These are phyloP conservation scores for Warburgia ugandensis DNA, from an alignment of 164 flowering plant genomes.

Conservation along the genomic window DNA sequence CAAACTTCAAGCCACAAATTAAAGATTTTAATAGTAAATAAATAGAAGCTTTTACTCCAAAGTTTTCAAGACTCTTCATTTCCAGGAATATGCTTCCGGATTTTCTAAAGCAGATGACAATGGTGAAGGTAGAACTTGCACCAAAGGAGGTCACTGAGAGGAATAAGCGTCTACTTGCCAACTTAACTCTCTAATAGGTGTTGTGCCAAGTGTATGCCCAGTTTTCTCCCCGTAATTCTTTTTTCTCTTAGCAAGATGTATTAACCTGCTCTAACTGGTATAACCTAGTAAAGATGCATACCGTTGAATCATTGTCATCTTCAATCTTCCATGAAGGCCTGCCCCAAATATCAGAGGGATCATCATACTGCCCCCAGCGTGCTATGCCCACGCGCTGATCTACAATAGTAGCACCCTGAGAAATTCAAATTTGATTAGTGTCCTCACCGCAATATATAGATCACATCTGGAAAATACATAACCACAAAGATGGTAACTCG, in stretches of 20 bases:
- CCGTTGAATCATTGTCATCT: constrained; percentile 32
- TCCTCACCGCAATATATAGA: no score
- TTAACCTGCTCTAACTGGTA: not conserved
- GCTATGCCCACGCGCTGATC: constrained; percentile 66
- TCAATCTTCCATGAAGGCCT: constrained; percentile 40
- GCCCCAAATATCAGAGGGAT: constrained; percentile 49
- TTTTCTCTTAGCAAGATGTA: not conserved
- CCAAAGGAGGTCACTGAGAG: no score
- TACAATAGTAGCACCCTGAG: constrained; percentile 75
- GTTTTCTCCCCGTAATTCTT: not conserved
- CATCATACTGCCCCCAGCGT: constrained; percentile 49
- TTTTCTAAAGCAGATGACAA: no score
- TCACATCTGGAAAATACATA: not conserved
- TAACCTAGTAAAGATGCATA: constrained; percentile 5
- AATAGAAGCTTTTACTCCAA: no score
- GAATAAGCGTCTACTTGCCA: no score
- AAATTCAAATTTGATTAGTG: constrained; percentile 10
- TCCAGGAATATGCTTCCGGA: no score
- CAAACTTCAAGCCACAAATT: no score
- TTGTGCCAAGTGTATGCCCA: not conserved
- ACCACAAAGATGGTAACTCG: no score
- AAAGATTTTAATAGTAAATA: no score
- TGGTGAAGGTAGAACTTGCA: no score
- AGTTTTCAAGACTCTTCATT: no score
- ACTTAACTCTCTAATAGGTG: not conserved